phyloP scores from a whole-genome alignment of 1,284 basidiomycete genomes.

The Ceratobasidium sp. region DNA sequence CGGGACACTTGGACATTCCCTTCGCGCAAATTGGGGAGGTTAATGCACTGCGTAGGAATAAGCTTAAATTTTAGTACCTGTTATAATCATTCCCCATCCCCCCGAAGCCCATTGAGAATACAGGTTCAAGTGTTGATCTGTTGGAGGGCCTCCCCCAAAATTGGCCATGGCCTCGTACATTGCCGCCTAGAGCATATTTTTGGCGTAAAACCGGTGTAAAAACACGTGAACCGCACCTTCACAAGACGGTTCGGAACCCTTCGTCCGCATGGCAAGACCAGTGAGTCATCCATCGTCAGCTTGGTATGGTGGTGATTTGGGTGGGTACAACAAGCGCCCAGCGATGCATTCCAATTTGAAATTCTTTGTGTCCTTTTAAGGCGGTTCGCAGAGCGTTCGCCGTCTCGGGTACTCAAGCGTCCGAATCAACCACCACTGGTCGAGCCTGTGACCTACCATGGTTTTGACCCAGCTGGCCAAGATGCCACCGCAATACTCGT shows the following conservation, averaged over 20 bases:
- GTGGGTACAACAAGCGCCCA: constrained; percentile 9
- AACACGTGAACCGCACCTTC: constrained; percentile 58
- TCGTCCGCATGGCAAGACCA: constrained; percentile 67
- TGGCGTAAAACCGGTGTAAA: neutral
- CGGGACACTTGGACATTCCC: constrained; percentile 84
- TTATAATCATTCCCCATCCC: constrained; percentile 90
- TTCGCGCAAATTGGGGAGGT: constrained; percentile 46
- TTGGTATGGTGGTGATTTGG: neutral
- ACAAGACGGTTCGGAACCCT: constrained; percentile 60
- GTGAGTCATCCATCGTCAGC: constrained; percentile 50
- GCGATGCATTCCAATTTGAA: constrained; percentile 6
- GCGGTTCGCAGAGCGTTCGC: too few species aligned
- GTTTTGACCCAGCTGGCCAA: constrained; percentile 4
- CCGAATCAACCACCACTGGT: constrained; percentile 8
- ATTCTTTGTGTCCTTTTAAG: neutral
- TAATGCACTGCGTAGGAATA: neutral
- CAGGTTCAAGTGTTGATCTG: constrained; percentile 68
- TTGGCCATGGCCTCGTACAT: constrained; percentile 86
- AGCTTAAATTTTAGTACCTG: constrained; percentile 60
- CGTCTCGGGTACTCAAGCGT: too few species aligned
- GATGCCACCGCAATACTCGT: constrained; percentile 62
- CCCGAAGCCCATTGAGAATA: constrained; percentile 82
- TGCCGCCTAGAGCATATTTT: constrained; percentile 65
- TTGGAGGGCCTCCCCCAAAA: constrained; percentile 78
- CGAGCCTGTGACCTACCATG: neutral